phyloP scores from a whole-genome alignment of 1,284 basidiomycete species.

The Trichosporon ovoides region DNA sequence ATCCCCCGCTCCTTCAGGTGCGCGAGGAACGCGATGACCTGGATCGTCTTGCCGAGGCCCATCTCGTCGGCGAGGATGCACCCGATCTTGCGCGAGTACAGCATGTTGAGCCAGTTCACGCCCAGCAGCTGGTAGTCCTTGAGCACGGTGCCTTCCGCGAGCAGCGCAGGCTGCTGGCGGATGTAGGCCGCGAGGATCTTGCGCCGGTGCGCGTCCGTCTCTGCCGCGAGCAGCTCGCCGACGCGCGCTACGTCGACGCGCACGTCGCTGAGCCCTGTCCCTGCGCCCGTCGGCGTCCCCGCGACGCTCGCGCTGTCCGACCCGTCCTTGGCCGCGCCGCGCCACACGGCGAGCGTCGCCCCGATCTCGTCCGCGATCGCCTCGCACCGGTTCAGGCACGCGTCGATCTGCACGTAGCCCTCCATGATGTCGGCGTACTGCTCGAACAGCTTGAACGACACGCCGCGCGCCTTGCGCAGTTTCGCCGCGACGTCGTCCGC shows the following conservation, averaged over 20 bases:
- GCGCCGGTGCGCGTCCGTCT: slow-evolving; percentile 34
- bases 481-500: slow-evolving; percentile 71
- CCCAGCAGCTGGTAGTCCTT: slow-evolving; percentile 97
- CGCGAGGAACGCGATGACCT: slow-evolving; percentile 95
- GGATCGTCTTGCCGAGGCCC: slow-evolving; percentile 86
- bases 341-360: slow-evolving; percentile 74
- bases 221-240: slow-evolving; percentile 38
- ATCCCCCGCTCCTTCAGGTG: slow-evolving; percentile 72
- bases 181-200: slow-evolving; percentile 55
- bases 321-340: slow-evolving; percentile 47
- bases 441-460: slow-evolving; percentile 84
- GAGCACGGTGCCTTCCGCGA: slow-evolving; percentile 67
- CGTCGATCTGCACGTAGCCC: slow-evolving; percentile 86
- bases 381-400: slow-evolving; percentile 82
- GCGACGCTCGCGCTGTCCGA: slow-evolving; percentile 35
- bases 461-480: slow-evolving; percentile 82
- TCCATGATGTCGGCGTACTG: slow-evolving; percentile 82
- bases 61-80: slow-evolving; percentile 98
- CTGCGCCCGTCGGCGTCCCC: slow-evolving; percentile 32
- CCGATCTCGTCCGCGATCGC: slow-evolving; percentile 61
- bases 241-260: slow-evolving; percentile 46
- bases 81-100: slow-evolving; percentile 74
- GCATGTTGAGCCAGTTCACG: slow-evolving; percentile 92
- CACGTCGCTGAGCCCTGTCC: slow-evolving; percentile 42
- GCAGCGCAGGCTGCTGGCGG: slow-evolving; percentile 64